Base-by-base conservation (phyloP, 805 yeast species). In the Hanseniaspora mollemarum region DNA sequence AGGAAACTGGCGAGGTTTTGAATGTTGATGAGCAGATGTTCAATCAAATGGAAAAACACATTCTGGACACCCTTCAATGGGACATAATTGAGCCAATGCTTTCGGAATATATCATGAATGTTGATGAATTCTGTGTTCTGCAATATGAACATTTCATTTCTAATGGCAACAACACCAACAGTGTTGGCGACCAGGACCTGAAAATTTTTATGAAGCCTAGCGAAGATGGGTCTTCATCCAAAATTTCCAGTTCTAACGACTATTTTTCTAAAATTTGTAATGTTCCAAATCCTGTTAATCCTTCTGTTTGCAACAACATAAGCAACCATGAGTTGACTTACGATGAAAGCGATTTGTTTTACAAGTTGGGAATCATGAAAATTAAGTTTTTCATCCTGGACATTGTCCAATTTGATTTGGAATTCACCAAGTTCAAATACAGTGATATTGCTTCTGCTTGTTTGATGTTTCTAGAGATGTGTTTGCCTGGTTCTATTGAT, bases 31-130 rank as follows among this genome's bases (percentile, higher is more conserved):
- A 73, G 56, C 71, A 73, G 16, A 71, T 78, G 75, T 78, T 77
- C 58, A 66, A 73, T 48, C 88, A 83, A 64, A 84, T 83, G 90
- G 94, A 83, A 64, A 69, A 76, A 58, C 90, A 83, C 60, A 78
- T 81, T 52, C 70, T 81, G 61, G 71, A 74, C 55, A 83, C 83
- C 4, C 73, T 87, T 59, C 80, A 76, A 56, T 86, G 86, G 95
- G 71, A 71, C 32, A 68, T 86, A 49, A 75, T 74, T 43, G 85
- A 79, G 56, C 86, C 94, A 2, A 73, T 74, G 55, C 60, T 73
- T 40, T 70, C 68, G 46, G 73, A 75, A 54, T 80, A 73, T 66
- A 62, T 68, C 26, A 58, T 72, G 51, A 66, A 67, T 49, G 67
- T 66, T 40, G 68, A 68, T 53, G 74, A 71, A 53, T 68, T 58